A percentile compares a stretch with the other conserved stretches of the same genome.
Conservation (phyloP, 176 grass and related monocot species). For the Canna indica region DNA sequence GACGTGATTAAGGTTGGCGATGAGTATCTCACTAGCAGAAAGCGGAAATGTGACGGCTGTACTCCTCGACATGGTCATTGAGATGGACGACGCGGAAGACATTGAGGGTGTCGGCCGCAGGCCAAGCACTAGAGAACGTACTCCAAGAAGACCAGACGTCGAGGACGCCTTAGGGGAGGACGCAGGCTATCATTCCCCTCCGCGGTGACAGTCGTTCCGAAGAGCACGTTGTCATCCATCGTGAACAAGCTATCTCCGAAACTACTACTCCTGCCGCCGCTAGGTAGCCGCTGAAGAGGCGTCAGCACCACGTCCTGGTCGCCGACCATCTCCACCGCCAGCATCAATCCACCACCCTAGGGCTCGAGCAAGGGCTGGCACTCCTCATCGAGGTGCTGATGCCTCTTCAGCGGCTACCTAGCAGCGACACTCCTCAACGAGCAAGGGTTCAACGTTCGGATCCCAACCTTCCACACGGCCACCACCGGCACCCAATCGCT, state of each 20-base stretch:
- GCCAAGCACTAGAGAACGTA: too few species aligned
- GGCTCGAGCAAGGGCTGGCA: slow-evolving; percentile 9
- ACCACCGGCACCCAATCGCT: not conserved
- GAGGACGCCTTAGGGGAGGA: too few species aligned
- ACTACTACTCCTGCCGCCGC: slow-evolving; percentile 18
- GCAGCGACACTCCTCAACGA: too few species aligned
- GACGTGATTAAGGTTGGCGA: too few species aligned
- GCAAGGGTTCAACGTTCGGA: not conserved
- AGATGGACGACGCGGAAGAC: too few species aligned
- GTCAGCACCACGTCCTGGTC: slow-evolving; percentile 7
- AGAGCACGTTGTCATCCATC: slow-evolving; percentile 18
- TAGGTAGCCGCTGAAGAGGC: slow-evolving; percentile 19
- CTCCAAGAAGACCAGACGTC: too few species aligned
- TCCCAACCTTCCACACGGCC: not conserved
- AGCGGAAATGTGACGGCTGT: too few species aligned
- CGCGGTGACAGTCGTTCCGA: slow-evolving; percentile 32
- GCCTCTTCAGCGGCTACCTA: too few species aligned
- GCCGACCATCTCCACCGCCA: not conserved
- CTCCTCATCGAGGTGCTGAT: slow-evolving; percentile 4
- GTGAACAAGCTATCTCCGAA: slow-evolving; percentile 38
- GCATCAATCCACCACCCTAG: not conserved
- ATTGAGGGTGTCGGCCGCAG: too few species aligned
- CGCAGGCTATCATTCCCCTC: slow-evolving; percentile 4
- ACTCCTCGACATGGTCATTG: too few species aligned
- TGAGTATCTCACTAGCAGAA: too few species aligned